Percentiles rank a stretch among this genome's conserved stretches.
Evolutionary conservation across 768 basidiomycete species (phyloP).

Genomic region (Tephrocybe sp.): DNA sequence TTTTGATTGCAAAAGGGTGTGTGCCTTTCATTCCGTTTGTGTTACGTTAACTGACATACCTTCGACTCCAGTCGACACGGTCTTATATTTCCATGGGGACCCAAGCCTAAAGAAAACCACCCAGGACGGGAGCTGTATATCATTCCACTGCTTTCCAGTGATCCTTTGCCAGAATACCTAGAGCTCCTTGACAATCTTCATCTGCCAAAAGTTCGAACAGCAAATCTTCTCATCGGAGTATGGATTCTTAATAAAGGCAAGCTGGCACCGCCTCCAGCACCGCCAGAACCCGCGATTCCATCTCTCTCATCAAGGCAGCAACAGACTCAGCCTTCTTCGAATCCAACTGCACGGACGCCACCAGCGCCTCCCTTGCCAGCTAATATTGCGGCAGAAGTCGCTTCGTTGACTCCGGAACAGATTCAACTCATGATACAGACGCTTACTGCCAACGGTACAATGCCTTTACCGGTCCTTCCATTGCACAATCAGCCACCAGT

Average conservation of each 20-base stretch:
- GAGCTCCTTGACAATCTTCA: constrained; percentile 78
- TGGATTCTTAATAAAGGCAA: constrained; percentile 87
- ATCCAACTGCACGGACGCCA: constrained; percentile 17
- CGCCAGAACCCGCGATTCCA: constrained; percentile 19
- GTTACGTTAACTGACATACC: constrained; percentile 9
- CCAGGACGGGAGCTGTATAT: constrained; percentile 89
- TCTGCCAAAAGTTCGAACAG: constrained; percentile 62
- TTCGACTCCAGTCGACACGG: constrained; percentile 69
- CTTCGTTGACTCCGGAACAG: constrained; percentile 74
- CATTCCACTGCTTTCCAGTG: constrained; percentile 66
- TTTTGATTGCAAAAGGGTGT: constrained; percentile 72
- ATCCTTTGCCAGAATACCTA: constrained; percentile 80
- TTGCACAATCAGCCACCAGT: constrained; percentile 7
- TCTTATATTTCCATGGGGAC: constrained; percentile 84
- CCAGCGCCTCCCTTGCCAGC: constrained; percentile 32
- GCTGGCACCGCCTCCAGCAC: constrained; percentile 44
- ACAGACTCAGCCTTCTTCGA: constrained; percentile 15
- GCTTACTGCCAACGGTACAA: constrained; percentile 42
- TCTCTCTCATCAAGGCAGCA: constrained; percentile 18
- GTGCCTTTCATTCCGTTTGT: constrained; percentile 22
- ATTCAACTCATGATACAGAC: constrained; percentile 67
- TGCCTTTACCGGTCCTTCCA: constrained; percentile 22
- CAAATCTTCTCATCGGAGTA: constrained; percentile 74
- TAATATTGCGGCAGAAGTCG: constrained; percentile 68
- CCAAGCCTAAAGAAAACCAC: constrained; percentile 65